Conservation (phyloP, 2,329 filamentous ascomycete genomes). For the Trichophyton verrucosum region DNA sequence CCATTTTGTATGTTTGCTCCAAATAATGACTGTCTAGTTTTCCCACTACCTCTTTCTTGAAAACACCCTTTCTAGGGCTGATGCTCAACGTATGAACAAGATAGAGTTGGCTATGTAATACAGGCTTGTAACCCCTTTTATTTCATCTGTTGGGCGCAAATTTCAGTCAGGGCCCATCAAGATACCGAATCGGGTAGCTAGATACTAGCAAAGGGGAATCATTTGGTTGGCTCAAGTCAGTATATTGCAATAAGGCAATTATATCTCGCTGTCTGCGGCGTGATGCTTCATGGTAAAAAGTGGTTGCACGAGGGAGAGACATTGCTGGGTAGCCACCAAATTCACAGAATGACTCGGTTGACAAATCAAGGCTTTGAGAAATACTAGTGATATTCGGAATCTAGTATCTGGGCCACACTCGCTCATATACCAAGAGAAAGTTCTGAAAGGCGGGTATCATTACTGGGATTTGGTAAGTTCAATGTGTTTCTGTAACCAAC, state of each 20-base stretch:
- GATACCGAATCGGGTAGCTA: neutral
- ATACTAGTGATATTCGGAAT: neutral
- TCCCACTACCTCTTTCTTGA: neutral
- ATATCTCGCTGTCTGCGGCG: neutral
- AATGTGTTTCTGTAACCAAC: slow-evolving; percentile 2
- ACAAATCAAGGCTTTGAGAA: neutral
- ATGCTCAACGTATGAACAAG: neutral
- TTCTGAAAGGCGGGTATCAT: neutral
- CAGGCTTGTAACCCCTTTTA: neutral
- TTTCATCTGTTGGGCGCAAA: neutral
- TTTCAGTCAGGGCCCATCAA: neutral
- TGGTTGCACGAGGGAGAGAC: neutral
- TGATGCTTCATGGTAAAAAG: neutral
- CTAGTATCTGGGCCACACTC: neutral
- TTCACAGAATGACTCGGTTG: neutral
- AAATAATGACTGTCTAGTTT: neutral
- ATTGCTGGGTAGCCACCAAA: neutral
- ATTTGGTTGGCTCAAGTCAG: neutral
- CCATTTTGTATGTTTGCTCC: neutral
- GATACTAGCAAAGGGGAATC: neutral
- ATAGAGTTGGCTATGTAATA: neutral
- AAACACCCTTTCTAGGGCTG: neutral
- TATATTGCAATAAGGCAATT: neutral
- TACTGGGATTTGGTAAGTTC: neutral
- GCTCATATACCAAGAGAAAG: no score